Evolutionary conservation across 116 monocot genomes (phyloP), one percentile per base, ranked within the genome.

Genomic region (Zostera marina): DNA sequence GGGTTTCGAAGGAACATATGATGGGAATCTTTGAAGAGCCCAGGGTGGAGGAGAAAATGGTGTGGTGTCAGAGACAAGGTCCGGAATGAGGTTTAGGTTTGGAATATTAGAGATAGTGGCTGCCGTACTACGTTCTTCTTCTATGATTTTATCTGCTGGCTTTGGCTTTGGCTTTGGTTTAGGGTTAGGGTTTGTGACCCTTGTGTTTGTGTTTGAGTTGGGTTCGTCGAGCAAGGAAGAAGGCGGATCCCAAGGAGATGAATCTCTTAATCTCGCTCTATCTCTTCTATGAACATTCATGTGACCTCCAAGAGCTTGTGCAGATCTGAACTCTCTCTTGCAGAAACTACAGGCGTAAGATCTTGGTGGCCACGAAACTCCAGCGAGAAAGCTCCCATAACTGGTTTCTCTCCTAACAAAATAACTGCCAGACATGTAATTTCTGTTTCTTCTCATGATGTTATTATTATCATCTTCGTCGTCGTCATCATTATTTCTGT

Each of bases 291-390:
- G 82, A 16, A 82, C 74, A 42, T 82, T 82, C 82, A 82, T 82
- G 68, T 82, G 82, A 2, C 81, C 81, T 0, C 81, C 81, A 16
- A 81, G 76, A 51, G 81, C 81, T 46, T 81, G 81, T 21, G 82
- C 82, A 4, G 82, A 82, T 69, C 71, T 76, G 70, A 83, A 83
- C 70, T 75, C 79, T 61, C 79, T 79, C 73, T 83, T 76, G 73
- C 83, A 83, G 58, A 83, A 83, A 73, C 68, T 76, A 53, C 83
- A 83, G 22, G 66, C 70, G 68, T 83, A 83, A 21, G 70, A 71
- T 56, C 79, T 79, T 38, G 78, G 79, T 0, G 79, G 73, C 79
- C 79, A 83, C 51, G 78, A 64, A 15, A 78, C 64, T 41, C 73
- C 75, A 41, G 51, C 12, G n/a, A 51, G 21, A 19, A 47, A 54